Evolutionary conservation across 352 stramenopile genomes (phyloP), one percentile per base, ranked within the genome.

Genomic region (Sclerospora graminicola): DNA sequence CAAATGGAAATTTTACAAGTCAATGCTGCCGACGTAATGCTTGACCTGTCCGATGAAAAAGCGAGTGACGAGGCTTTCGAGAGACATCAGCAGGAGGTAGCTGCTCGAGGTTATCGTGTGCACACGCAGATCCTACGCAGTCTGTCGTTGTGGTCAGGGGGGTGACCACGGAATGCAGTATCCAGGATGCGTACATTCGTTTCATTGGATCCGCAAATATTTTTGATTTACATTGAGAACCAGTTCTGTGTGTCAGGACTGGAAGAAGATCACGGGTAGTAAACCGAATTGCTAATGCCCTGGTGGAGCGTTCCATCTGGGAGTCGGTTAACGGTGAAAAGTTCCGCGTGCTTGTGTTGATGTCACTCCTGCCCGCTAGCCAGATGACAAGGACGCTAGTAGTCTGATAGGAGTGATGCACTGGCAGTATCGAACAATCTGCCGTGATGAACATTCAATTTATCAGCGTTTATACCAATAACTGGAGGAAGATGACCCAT

Each of bases 141-240:
- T n/a, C n/a, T n/a, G n/a, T n/a, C n/a, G n/a, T n/a, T n/a, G n/a
- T n/a, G 81, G 81, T 90, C 78, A 2, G 78, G 73, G 10, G 81
- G 81, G 73, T 70, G 30, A 50, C 71, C 18, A 89, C 82, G 0
- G 84, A 96, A 57, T 66, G 69, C 31, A 95, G 85, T 54, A 94
- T 95, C 48, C 84, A 95, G 35, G 84, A 89, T 34, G 80, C 84
- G 9, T 95, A 95, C 59, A 79, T 95, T 29, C 80, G 86, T 35
- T 66, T 94, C 19, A 96, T 96, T 37, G 63, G 69, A 20, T 67
- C 69, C 11, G 80, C 84, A 8, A 75, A 89, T 19, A 82, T 95
- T 57, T 94, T 88, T 24, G 66, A 96, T 20, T 96, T 96, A 64
- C 95, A n/a, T n/a, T n/a, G n/a, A n/a, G n/a, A n/a, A n/a, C n/a